A percentile compares a stretch with the other conserved stretches of the same genome.
Conservation (phyloP, 441 rosid genomes). For the Populus trichocarpa region DNA sequence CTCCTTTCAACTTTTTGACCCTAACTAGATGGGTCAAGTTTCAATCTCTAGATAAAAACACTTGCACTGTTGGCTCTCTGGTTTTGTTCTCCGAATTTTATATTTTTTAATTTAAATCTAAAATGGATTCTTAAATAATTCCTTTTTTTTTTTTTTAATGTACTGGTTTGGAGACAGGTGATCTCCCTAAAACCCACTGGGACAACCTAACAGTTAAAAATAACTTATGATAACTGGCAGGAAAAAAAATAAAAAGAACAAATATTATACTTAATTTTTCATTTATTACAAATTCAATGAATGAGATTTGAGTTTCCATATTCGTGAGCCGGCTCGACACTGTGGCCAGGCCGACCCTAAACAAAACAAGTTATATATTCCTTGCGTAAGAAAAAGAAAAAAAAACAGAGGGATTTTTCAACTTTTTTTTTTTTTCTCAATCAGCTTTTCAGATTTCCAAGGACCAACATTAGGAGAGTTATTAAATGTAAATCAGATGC, state of each 20-base stretch:
- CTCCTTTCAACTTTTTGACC: background rate
- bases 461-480: conserved; percentile 12
- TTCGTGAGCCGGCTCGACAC: conserved; percentile 11
- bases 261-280: conserved; percentile 6
- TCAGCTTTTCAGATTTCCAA: conserved; percentile 26
- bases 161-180: background rate
- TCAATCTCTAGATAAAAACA: background rate
- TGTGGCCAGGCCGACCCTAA: conserved; percentile 9
- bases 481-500: conserved; percentile 25
- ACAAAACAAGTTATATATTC: background rate
- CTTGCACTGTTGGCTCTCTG: too few species aligned
- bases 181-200: background rate
- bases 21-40: background rate
- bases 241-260: background rate
- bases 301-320: conserved; percentile 27
- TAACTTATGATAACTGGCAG: background rate
- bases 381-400: background rate
- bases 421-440: conserved; percentile 5
- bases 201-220: background rate
- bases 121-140: background rate
- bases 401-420: background rate
- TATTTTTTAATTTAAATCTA: background rate
- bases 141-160: background rate
- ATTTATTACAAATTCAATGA: conserved; percentile 24
- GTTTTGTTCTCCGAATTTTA: too few species aligned